Conservation (phyloP, 2,329 filamentous ascomycete genomes). For the Aspergillus carbonarius region DNA sequence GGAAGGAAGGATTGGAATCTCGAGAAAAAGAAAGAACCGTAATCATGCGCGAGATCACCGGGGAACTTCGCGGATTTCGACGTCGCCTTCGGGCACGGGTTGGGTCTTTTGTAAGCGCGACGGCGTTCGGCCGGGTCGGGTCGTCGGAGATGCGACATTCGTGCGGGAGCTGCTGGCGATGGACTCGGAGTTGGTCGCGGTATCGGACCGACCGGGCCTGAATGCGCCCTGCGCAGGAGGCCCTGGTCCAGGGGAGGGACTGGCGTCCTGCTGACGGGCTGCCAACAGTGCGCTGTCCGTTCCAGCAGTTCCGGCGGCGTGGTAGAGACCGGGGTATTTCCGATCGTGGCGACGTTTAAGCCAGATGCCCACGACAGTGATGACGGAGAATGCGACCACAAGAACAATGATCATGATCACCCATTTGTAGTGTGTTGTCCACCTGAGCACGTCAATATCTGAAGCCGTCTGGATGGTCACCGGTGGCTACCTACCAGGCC, state of each 20-base stretch:
- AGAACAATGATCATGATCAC: constrained; percentile 77
- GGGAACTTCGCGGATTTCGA: constrained; percentile 29
- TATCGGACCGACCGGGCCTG: constrained; percentile 16
- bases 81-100: constrained; percentile 16
- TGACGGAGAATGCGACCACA: constrained; percentile 64
- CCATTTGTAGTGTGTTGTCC: constrained; percentile 70
- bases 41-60: constrained; percentile 5
- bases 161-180: constrained; percentile 32
- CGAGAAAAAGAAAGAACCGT: not conserved
- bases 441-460: constrained; percentile 15
- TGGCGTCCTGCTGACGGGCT: constrained; percentile 18
- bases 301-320: constrained; percentile 23
- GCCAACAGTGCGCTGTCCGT: constrained; percentile 24
- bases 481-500: not conserved
- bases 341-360: constrained; percentile 72
- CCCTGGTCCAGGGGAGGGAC: constrained; percentile 12
- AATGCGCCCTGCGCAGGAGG: constrained; percentile 12
- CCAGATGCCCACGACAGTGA: constrained; percentile 67
- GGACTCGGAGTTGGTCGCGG: constrained; percentile 18
- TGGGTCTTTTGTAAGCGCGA: constrained; percentile 26
- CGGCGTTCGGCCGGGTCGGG: constrained; percentile 13
- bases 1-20: not conserved
- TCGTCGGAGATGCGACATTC: constrained; percentile 20
- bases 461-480: not conserved
- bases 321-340: constrained; percentile 47